Evolutionary conservation across 2,329 filamentous ascomycete species (phyloP).

Genomic region (Thelonectria blattea): DNA sequence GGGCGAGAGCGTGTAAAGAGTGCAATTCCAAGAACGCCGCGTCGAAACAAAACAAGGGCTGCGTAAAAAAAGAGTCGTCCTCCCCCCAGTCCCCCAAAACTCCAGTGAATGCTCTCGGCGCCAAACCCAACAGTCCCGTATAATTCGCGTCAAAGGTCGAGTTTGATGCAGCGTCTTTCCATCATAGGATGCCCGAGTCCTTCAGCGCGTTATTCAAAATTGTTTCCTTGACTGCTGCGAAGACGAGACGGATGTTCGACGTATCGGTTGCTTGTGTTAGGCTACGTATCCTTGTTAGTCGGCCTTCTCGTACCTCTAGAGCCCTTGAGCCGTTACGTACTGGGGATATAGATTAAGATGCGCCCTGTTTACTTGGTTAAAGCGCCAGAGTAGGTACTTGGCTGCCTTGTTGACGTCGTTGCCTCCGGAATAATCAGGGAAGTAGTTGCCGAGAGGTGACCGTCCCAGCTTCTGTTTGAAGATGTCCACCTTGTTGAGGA

Average conservation of each 20-base stretch:
- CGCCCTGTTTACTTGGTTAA: conserved; percentile 97
- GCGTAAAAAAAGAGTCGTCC: conserved; percentile 35
- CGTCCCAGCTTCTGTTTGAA: conserved; percentile 93
- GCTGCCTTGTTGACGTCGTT: conserved; percentile 98
- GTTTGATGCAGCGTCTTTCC: conserved; percentile 25
- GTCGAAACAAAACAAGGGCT: conserved; percentile 30
- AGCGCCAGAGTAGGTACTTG: conserved; percentile 97
- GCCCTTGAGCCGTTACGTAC: conserved; percentile 59
- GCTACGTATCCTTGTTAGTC: conserved; percentile 54
- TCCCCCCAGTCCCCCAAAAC: conserved; percentile 32
- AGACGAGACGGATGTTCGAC: conserved; percentile 96
- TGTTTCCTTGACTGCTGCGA: conserved; percentile 97
- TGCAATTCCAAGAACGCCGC: conserved; percentile 26
- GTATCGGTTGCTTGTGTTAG: conserved; percentile 98
- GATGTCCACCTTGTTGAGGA: conserved; percentile 98
- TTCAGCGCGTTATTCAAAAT: conserved; percentile 98
- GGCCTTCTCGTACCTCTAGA: neutral
- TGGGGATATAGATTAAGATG: conserved; percentile 97
- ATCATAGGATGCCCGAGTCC: conserved; percentile 92
- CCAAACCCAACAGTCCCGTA: conserved; percentile 32
- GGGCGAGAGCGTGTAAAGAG: conserved; percentile 23
- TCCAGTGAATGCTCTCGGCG: conserved; percentile 39
- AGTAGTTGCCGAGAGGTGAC: conserved; percentile 92
- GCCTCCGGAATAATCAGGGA: conserved; percentile 96
- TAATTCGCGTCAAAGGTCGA: conserved; percentile 32